A percentile compares a stretch with the other conserved stretches of the same genome.
Conservation (phyloP, 1,284 basidiomycete genomes). For the Marasmius oreades region DNA sequence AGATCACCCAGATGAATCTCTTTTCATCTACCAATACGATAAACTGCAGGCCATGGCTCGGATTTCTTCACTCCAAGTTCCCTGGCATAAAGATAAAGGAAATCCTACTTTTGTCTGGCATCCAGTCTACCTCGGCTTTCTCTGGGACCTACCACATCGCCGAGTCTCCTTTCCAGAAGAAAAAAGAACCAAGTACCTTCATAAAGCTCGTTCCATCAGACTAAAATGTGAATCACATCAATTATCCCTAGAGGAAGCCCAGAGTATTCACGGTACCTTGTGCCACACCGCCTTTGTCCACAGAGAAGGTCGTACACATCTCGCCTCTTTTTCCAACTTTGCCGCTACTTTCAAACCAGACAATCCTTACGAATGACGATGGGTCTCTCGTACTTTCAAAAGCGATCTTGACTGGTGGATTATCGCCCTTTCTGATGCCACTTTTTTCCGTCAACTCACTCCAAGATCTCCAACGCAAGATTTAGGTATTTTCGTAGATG, state of each 20-base stretch:
- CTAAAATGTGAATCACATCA: not conserved
- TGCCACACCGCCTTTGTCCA: conserved; percentile 32
- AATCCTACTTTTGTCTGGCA: conserved; percentile 9
- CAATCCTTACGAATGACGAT: not conserved
- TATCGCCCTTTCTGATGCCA: conserved; percentile 2
- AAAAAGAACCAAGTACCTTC: conserved; percentile 11
- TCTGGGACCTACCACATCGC: conserved; percentile 21
- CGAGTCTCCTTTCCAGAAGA: conserved; percentile 19
- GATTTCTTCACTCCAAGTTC: conserved; percentile 21
- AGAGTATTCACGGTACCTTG: conserved; percentile 28
- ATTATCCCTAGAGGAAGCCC: conserved; percentile 15
- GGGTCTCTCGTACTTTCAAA: not conserved
- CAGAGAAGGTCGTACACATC: conserved; percentile 23
- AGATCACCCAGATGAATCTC: not conserved
- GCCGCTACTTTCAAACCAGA: conserved; percentile 13
- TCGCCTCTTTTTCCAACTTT: conserved; percentile 27
- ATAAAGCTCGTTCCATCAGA: conserved; percentile 18
- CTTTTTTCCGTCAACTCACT: conserved; percentile 13
- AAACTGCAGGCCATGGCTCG: conserved; percentile 13
- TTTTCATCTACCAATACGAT: conserved; percentile 18
- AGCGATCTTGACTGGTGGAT: conserved; percentile 33
- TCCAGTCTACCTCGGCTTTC: conserved; percentile 22
- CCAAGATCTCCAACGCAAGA: conserved; percentile 17
- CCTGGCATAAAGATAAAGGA: conserved; percentile 27
- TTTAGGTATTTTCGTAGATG: conserved; percentile 25